These are phyloP conservation scores for Zymoseptoria crescenta DNA, from an alignment of 2,329 filamentous ascomycete species.

Conservation along the genomic window DNA sequence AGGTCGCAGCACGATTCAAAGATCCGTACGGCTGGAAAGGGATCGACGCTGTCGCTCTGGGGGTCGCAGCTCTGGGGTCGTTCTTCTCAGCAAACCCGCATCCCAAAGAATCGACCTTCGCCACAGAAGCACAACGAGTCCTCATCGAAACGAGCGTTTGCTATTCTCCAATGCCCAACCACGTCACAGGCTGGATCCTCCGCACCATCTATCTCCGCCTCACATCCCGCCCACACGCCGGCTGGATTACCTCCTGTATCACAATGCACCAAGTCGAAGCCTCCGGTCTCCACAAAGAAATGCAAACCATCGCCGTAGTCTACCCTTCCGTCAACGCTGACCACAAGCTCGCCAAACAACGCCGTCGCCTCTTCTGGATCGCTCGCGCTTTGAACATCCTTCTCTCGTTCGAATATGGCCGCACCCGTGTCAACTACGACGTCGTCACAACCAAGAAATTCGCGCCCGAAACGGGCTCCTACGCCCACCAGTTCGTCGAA, in stretches of 20 bases:
- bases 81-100: constrained; percentile 43
- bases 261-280: constrained; percentile 54
- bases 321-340: constrained; percentile 25
- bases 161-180: constrained; percentile 28
- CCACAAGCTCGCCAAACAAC: constrained; percentile 25
- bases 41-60: constrained; percentile 45
- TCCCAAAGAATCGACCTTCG: constrained; percentile 39
- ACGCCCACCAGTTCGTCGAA: constrained; percentile 28
- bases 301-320: constrained; percentile 29
- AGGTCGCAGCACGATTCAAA: constrained; percentile 21
- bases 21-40: constrained; percentile 25
- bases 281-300: constrained; percentile 41
- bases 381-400: constrained; percentile 52
- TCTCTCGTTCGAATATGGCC: constrained; percentile 52
- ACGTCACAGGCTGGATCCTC: constrained; percentile 46
- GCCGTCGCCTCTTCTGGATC: constrained; percentile 38
- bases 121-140: constrained; percentile 39
- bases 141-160: constrained; percentile 29
- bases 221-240: constrained; percentile 45
- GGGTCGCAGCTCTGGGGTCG: constrained; percentile 49
- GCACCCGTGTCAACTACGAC: constrained; percentile 44
- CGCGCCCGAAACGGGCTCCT: constrained; percentile 21
- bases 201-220: constrained; percentile 49
- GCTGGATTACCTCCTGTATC: constrained; percentile 51
- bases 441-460: constrained; percentile 35